Evolutionary conservation across 352 stramenopile species (phyloP).

Genomic region (Phytopythium cucurbitacearum): DNA sequence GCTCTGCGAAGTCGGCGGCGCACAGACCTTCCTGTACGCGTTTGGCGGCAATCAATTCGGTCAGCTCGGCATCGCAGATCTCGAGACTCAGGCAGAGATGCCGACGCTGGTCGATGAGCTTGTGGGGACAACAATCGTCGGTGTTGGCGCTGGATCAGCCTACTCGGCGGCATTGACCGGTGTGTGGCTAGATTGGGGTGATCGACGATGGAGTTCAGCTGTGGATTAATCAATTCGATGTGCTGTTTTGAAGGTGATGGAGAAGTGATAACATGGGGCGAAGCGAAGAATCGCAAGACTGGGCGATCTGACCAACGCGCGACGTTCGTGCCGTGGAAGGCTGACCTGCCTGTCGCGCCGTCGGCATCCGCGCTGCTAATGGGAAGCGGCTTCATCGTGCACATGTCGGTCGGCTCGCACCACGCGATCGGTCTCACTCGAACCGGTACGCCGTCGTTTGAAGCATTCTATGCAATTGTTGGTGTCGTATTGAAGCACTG

Average conservation of each 20-base stretch:
- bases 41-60: constrained; percentile 68
- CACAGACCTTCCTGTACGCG: constrained; percentile 51
- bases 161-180: constrained; percentile 53
- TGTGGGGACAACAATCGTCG: constrained; percentile 19
- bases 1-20: constrained; percentile 27
- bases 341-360: constrained; percentile 12
- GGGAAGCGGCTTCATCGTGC: constrained; percentile 36
- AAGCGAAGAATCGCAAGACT: constrained; percentile 46
- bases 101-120: constrained; percentile 58
- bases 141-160: constrained; percentile 48
- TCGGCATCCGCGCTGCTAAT: constrained; percentile 1
- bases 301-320: constrained; percentile 30
- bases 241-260: constrained; percentile 30
- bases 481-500: not conserved
- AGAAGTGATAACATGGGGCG: constrained; percentile 66
- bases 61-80: constrained; percentile 50
- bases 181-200: constrained; percentile 4
- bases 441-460: constrained; percentile 17
- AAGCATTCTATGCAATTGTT: not conserved
- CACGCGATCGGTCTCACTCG: constrained; percentile 60
- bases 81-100: constrained; percentile 39
- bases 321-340: constrained; percentile 62
- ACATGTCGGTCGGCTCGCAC: constrained; percentile 52
- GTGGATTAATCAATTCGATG: not conserved
- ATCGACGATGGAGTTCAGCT: not conserved